phyloP scores from a whole-genome alignment of 1,284 basidiomycete genomes.

The Pyrrhoderma noxium region DNA sequence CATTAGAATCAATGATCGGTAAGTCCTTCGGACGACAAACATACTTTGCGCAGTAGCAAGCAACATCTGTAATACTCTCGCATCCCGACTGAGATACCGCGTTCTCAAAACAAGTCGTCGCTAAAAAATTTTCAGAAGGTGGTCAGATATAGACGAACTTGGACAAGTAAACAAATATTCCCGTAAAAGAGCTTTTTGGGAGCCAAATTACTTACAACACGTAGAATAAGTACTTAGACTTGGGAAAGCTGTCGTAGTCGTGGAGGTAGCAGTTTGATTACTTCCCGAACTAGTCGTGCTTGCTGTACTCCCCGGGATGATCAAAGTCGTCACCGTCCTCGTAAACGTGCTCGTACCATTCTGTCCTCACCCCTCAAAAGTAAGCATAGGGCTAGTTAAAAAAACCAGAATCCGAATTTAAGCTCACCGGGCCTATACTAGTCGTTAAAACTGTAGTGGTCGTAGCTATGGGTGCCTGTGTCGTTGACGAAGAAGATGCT shows the following conservation, averaged over 20 bases:
- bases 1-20: conserved; percentile 12
- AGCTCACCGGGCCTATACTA: conserved; percentile 13
- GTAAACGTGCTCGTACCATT: conserved; percentile 15
- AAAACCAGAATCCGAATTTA: no score
- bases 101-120: conserved; percentile 24
- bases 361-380: not conserved
- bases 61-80: conserved; percentile 25
- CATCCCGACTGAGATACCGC: conserved; percentile 25
- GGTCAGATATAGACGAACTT: no score
- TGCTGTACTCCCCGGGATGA: conserved; percentile 2
- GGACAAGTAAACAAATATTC: no score
- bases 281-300: conserved; percentile 2
- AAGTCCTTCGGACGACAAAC: not conserved
- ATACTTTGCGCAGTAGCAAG: conserved; percentile 25
- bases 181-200: not conserved
- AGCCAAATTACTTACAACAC: conserved; percentile 26
- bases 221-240: conserved; percentile 26
- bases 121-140: no score
- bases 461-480: conserved; percentile 1
- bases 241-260: conserved; percentile 25
- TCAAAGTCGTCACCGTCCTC: conserved; percentile 10
- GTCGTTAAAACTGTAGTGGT: conserved; percentile 17
- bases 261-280: conserved; percentile 13
- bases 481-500: not conserved
- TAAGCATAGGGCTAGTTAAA: not conserved